phyloP scores from a whole-genome alignment of 2,329 filamentous ascomycete species.

The Colletotrichum cuscutae region DNA sequence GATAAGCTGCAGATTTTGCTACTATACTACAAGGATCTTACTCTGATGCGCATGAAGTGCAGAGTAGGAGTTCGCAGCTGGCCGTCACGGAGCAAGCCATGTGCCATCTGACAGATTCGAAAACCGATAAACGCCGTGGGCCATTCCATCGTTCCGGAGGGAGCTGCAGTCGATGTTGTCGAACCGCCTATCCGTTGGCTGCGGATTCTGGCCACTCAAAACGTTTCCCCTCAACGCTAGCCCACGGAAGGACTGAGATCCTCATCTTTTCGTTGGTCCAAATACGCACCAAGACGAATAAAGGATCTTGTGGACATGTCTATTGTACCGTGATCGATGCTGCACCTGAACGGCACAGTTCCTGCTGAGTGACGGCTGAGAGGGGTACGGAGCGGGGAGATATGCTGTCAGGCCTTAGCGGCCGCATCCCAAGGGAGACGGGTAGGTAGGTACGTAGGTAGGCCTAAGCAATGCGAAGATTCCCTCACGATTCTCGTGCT shows the following conservation, averaged over 20 bases:
- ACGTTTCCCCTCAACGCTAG: background rate
- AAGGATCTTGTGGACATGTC: background rate
- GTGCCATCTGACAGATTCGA: background rate
- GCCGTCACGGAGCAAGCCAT: background rate
- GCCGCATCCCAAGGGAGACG: background rate
- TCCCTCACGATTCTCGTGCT: background rate
- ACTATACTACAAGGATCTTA: background rate
- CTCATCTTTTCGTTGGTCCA: conserved; percentile 8
- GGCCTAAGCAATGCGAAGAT: background rate
- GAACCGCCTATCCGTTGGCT: background rate
- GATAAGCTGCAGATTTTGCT: background rate
- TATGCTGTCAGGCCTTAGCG: background rate
- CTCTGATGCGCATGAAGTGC: background rate
- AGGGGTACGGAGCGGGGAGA: background rate
- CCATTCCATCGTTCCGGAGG: background rate
- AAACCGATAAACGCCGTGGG: background rate
- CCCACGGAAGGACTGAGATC: background rate
- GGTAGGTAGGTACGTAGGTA: too few species aligned
- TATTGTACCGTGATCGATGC: conserved; percentile 7
- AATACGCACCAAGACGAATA: conserved; percentile 12
- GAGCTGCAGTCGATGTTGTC: background rate
- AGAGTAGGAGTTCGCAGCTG: background rate
- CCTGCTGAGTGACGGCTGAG: background rate
- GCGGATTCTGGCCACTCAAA: background rate
- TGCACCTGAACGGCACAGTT: conserved; percentile 10